phyloP scores from a whole-genome alignment of 345 rosid species.

The Viola odorata region DNA sequence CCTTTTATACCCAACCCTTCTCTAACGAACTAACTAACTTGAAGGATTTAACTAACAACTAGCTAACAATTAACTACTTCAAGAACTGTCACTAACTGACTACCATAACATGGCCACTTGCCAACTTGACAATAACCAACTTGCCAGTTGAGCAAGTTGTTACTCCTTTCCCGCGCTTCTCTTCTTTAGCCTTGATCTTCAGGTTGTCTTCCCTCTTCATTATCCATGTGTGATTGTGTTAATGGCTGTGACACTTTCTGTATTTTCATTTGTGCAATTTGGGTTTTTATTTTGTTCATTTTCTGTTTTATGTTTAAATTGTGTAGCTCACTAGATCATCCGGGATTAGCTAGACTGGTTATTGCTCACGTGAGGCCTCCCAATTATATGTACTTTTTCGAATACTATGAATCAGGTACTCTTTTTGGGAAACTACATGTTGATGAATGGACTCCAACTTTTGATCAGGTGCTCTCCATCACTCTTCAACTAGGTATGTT shows the following conservation, averaged over 20 bases:
- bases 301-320: neutral
- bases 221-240: constrained; percentile 83
- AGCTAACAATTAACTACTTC: too few relatives aligned
- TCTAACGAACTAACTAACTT: too few relatives aligned
- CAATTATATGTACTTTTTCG: constrained; percentile 79
- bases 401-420: constrained; percentile 50
- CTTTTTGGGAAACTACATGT: constrained; percentile 64
- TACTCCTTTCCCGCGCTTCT: too few relatives aligned
- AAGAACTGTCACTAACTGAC: too few relatives aligned
- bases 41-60: too few relatives aligned
- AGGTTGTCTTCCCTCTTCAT: neutral
- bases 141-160: too few relatives aligned
- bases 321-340: constrained; percentile 61
- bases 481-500: constrained; percentile 54
- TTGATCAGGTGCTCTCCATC: constrained; percentile 53
- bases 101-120: too few relatives aligned
- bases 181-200: too few relatives aligned
- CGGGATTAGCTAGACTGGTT: constrained; percentile 58
- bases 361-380: constrained; percentile 93
- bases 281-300: neutral
- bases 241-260: constrained; percentile 53
- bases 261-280: neutral
- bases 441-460: constrained; percentile 72
- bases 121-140: too few relatives aligned
- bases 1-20: too few relatives aligned